Conservation (phyloP, 345 rosid genomes). For the Euphorbia lathyris region DNA sequence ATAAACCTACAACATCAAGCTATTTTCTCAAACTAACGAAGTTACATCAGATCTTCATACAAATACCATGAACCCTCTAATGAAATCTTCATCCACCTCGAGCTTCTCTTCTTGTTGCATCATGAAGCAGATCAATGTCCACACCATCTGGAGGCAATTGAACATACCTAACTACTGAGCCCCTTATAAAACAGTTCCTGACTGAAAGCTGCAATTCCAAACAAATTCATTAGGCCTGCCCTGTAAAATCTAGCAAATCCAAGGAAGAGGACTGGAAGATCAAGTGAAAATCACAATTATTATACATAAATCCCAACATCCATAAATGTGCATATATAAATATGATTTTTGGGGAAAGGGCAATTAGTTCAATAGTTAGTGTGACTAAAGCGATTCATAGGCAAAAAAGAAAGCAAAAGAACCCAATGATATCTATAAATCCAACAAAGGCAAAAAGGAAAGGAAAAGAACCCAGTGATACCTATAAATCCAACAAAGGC, state of each 20-base stretch:
- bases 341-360: not conserved
- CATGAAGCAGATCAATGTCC: constrained; percentile 93
- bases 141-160: constrained; percentile 96
- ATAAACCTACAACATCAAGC: constrained; percentile 11
- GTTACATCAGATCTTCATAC: constrained; percentile 18
- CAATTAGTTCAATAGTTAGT: not conserved
- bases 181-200: constrained; percentile 97
- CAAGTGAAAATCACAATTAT: not conserved
- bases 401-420: not conserved
- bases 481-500: not conserved
- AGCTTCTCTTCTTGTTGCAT: constrained; percentile 99
- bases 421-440: not conserved
- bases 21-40: constrained; percentile 18
- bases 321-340: not conserved
- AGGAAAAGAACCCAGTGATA: not conserved
- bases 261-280: not conserved
- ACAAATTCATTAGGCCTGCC: constrained; percentile 13
- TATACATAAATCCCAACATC: not conserved
- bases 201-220: constrained; percentile 76
- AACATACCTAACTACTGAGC: constrained; percentile 97
- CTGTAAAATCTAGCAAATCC: not conserved
- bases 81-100: constrained; percentile 64
- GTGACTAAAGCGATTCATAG: not conserved
- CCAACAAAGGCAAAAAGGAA: not conserved
- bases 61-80: constrained; percentile 8